Evolutionary conservation across 179 eudicot species (phyloP), one percentile per base, ranked within the genome.

Genomic region (Gypsophila paniculata): DNA sequence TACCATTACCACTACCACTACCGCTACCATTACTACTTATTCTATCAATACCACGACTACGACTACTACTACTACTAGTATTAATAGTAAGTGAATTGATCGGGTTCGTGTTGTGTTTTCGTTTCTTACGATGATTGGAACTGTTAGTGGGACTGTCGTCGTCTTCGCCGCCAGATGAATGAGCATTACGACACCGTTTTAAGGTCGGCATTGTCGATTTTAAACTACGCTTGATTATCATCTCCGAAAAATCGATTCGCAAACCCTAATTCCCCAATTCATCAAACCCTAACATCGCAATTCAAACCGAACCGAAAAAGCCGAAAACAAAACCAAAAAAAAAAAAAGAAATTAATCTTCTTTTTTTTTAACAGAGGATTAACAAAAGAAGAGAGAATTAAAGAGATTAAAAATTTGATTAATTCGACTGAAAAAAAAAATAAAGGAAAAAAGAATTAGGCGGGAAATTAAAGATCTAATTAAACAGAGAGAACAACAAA

Each of bases 171-270:
- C 38, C 86, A 0, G 84, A 82, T 1, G 88, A 77, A 66, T 85
- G 94, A 46, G 76, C 76, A 23, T 58, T 76, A 58, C 96, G 80
- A 74, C 93, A 89, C 82, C 98, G 90, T 77, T 93, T 90, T 70
- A 87, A 68, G 69, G 79, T 75, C 80, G 94, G 96, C 96, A 93
- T 95, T 95, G 81, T 86, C 72, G 93, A 80, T 89, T 95, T 95
- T 81, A 90, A 83, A 77, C 81, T 86, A 68, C 89, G 81, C 86
- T 95, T 95, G 65, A 95, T 90, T 66, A 95, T 95, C 99, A 95
- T 95, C 82, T 73, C 74, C 10, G 2, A 6, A 38, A 7, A 36
- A 29, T 22, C 48, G 21, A 76, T 52, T 73, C 54, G 26, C 52
- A 54, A 69, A 65, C 73, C 75, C 75, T 63, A 60, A 74, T 57